Conservation (phyloP, 2,329 filamentous ascomycete species). For the Pestalotiopsis sp. region DNA sequence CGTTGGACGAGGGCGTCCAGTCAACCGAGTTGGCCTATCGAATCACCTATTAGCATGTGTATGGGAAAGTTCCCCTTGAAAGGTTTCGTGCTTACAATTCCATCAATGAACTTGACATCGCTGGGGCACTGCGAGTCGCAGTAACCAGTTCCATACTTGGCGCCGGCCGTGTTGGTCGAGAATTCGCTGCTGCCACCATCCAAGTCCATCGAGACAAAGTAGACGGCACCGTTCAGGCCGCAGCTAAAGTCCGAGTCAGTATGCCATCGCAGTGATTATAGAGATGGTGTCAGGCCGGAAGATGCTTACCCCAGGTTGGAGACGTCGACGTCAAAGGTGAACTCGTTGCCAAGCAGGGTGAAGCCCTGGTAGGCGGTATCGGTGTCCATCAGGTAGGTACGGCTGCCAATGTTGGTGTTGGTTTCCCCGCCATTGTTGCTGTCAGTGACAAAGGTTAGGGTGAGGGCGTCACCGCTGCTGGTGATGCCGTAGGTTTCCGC, state of each 20-base stretch:
- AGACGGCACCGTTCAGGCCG: slow-evolving; percentile 65
- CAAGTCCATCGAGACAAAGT: slow-evolving; percentile 57
- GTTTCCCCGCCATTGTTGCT: too few species aligned
- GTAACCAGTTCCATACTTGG: slow-evolving; percentile 61
- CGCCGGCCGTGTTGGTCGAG: slow-evolving; percentile 45
- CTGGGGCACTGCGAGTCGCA: slow-evolving; percentile 51
- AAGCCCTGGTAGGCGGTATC: slow-evolving; percentile 60
- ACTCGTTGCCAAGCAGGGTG: slow-evolving; percentile 60
- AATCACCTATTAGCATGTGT: neutral
- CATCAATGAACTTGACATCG: slow-evolving; percentile 56
- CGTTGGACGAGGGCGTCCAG: slow-evolving; percentile 48
- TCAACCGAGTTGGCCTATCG: slow-evolving; percentile 45
- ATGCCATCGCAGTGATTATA: too few species aligned
- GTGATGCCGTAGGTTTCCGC: slow-evolving; percentile 47
- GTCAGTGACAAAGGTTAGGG: slow-evolving; percentile 49
- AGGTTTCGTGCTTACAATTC: slow-evolving; percentile 25
- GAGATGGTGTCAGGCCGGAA: neutral
- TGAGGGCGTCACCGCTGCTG: slow-evolving; percentile 46
- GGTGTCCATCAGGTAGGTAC: slow-evolving; percentile 59
- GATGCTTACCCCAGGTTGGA: slow-evolving; percentile 47
- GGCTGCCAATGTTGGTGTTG: slow-evolving; percentile 40
- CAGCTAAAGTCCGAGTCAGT: slow-evolving; percentile 36
- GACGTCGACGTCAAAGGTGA: slow-evolving; percentile 66
- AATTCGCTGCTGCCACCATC: slow-evolving; percentile 52
- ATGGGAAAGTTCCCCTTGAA: neutral